These are phyloP conservation scores for Trichodelitschia bisporula DNA, from an alignment of 495 filamentous ascomycete species.

Conservation along the genomic window DNA sequence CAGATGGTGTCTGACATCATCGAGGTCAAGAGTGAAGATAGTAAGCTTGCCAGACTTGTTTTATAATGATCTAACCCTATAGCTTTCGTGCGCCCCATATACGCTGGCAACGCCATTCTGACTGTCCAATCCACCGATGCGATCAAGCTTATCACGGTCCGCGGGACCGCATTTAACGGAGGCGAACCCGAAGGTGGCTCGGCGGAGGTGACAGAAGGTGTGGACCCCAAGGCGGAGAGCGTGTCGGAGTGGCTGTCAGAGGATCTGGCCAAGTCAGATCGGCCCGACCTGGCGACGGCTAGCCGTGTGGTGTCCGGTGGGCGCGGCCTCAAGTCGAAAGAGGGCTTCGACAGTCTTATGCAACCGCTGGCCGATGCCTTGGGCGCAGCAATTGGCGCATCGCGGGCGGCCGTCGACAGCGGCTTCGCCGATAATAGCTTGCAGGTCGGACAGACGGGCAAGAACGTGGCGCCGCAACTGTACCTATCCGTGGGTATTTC, in stretches of 20 bases:
- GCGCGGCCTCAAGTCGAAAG: constrained; percentile 85
- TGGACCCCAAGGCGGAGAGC: constrained; percentile 44
- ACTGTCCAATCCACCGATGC: constrained; percentile 80
- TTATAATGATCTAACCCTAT: constrained; percentile 24
- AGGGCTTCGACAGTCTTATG: constrained; percentile 86
- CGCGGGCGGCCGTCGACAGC: constrained; percentile 83
- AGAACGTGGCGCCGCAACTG: constrained; percentile 88
- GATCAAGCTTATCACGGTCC: constrained; percentile 75
- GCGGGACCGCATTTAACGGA: constrained; percentile 67
- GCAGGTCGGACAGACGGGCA: constrained; percentile 94
- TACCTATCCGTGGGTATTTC: constrained; percentile 92
- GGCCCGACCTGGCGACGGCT: constrained; percentile 85
- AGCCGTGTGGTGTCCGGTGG: constrained; percentile 79
- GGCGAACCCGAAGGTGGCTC: constrained; percentile 27
- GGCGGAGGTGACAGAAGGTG: constrained; percentile 36
- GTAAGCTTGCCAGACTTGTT: constrained; percentile 15
- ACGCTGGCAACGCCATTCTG: constrained; percentile 89
- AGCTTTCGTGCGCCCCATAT: constrained; percentile 89
- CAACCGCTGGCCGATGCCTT: constrained; percentile 73
- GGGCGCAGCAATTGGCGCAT: constrained; percentile 83
- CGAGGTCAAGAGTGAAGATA: constrained; percentile 67
- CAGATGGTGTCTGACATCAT: constrained; percentile 89
- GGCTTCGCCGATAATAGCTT: constrained; percentile 98
- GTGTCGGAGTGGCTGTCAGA: constrained; percentile 81
- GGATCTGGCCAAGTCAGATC: constrained; percentile 73